Evolutionary conservation across 1,284 basidiomycete species (phyloP), one percentile per base, ranked within the genome.

Genomic region (Hemileia vastatrix): DNA sequence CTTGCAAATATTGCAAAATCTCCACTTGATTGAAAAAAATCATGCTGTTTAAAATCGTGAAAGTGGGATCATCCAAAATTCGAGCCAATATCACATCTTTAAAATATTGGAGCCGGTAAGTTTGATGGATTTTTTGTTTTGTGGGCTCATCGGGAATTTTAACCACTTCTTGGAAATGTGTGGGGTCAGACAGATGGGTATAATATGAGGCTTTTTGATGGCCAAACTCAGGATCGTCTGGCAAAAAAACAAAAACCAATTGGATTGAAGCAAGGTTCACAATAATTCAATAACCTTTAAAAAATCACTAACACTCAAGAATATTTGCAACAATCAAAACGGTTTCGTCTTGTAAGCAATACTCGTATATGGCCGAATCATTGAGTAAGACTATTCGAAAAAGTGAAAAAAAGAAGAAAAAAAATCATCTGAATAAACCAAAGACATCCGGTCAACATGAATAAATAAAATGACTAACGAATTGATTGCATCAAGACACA

Each of bases 21-120:
- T 98, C 94, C 71, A 94, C 92, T 77, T 99, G 94, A 78, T 97
- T 95, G 82, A 94, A 98, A 75, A 97, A 94, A 75, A 98, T 90
- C 77, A 90, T 90, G 15, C 90, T 91, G 77, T 92, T 96, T 71
- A 98, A 83, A 70, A 96, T 90, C 70, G 92, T 92, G 80, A 96
- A 95, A 0, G 92, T 96, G 0, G 90, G 88, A 76, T 99, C 94
- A 72, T 99, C 94, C 50, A 97, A 82, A 1, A 88, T 85, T 5
- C 94, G 85, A 0, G 92, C 91, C 33, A 99, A 86, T 40, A 98
- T 90, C 64, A 99, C 94, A 74, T 98, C 94, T 76, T 96, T 97
- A 67, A 99, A 86, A 77, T 94, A 98, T 71, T 91, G 88, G 2
- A 99, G 82, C 11, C 94, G 88, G 74, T 96, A 97, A 1, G 92